Base-by-base conservation (phyloP, 257 asterid genomes). In the Solanum raphanifolium region DNA sequence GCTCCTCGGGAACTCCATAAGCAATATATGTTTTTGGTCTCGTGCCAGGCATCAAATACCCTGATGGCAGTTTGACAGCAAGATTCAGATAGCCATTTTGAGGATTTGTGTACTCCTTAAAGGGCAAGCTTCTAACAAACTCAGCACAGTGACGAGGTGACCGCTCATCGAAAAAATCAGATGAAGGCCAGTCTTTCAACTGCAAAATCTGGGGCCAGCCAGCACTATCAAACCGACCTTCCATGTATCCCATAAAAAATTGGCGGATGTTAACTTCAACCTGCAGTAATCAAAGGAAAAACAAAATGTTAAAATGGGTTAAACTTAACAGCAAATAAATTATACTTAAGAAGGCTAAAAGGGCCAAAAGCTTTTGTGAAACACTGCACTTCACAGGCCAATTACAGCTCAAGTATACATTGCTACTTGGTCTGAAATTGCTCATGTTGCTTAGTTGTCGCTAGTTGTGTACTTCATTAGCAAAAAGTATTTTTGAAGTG, bases 161-260 rank as follows among this genome's bases (percentile, higher is more conserved):
- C 25, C 25, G 5, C 66, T 55, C 5, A 55, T 55, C 11, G 2
- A 55, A 55, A 55, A 3, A 95, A 85, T 87, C 91, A 78, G 96
- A 89, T 23, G 99, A 94, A 86, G 98, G 98, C 98, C 99, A 96
- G 88, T 96, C 97, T 88, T 95, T 94, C 89, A 96, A 88, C 91
- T 94, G 93, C 60, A 96, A 90, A 83, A 95, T 89, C 90, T 90
- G 83, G 13, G 98, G 99, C 98, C 98, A 96, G 2, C 84, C 89
- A 12, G 5, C 0, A 25, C 0, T 0, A 60, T 92, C 96, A 36
- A 71, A 91, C n/a, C 48, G 87, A 69, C 92, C 86, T 20, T 87
- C 39, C 65, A 91, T 88, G 66, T 94, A 95, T n/a, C 94, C 97
- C 7, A 69, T 55, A 89, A 94, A 96, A 84, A 95, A 97, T 87